These are phyloP conservation scores for Curvularia sp. DNA, from an alignment of 2,329 filamentous ascomycete genomes.

Conservation along the genomic window DNA sequence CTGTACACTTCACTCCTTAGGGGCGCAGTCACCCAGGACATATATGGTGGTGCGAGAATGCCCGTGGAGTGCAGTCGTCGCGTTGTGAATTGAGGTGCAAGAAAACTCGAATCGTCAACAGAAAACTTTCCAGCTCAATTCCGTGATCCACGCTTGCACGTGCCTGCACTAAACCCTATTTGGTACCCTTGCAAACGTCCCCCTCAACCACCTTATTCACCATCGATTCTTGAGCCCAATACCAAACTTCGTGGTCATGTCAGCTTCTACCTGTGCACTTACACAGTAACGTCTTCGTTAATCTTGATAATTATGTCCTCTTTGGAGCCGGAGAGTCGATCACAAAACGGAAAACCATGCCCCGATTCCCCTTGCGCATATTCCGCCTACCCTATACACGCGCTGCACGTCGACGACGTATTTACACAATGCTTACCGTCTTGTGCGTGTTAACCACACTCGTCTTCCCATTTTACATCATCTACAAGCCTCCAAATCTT, in stretches of 20 bases:
- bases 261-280: background rate
- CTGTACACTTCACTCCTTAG: background rate
- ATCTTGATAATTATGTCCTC: conserved; percentile 5
- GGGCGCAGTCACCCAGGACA: background rate
- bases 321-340: background rate
- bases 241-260: conserved; percentile 4
- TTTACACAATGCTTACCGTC: conserved; percentile 49
- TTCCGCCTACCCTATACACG: conserved; percentile 49
- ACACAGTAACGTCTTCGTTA: background rate
- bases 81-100: conserved; percentile 4
- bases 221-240: background rate
- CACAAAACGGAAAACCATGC: conserved; percentile 29
- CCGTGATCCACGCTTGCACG: conserved; percentile 17
- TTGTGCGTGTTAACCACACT: conserved; percentile 38
- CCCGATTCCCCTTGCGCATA: conserved; percentile 38
- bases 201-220: conserved; percentile 9
- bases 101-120: background rate
- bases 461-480: conserved; percentile 61
- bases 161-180: conserved; percentile 19
- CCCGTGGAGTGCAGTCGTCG: background rate
- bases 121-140: conserved; percentile 14
- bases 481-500: conserved; percentile 81
- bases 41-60: background rate
- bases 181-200: conserved; percentile 10
- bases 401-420: conserved; percentile 48